Evolutionary conservation across 306 rosid genomes (phyloP).

Genomic region (Crotalaria pallida): DNA sequence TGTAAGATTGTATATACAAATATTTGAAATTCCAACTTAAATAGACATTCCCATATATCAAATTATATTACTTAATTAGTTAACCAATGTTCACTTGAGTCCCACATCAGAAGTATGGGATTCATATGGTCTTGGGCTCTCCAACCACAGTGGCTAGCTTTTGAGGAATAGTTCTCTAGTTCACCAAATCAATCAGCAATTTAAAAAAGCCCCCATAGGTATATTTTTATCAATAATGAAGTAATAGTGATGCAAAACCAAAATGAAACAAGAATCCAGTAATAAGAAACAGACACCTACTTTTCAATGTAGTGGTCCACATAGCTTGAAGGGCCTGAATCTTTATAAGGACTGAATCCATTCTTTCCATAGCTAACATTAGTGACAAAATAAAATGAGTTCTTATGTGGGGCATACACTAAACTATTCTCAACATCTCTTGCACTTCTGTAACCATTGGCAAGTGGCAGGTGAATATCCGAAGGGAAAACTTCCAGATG

Average conservation of each 20-base stretch:
- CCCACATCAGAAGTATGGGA: no score
- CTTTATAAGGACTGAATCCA: constrained; percentile 51
- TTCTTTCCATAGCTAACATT: constrained; percentile 35
- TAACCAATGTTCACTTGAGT: not conserved
- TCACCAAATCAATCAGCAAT: not conserved
- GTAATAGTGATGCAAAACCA: constrained; percentile 15
- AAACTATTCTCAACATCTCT: constrained; percentile 67
- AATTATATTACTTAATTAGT: not conserved
- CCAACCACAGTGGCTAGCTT: not conserved
- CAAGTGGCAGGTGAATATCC: constrained; percentile 49
- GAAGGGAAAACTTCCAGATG: constrained; percentile 15
- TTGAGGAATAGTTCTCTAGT: not conserved
- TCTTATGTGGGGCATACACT: constrained; percentile 61
- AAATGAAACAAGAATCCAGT: constrained; percentile 10
- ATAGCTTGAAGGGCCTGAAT: constrained; percentile 40
- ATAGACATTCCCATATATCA: not conserved
- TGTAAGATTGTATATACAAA: not conserved
- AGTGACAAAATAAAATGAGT: constrained; percentile 53
- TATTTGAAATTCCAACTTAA: constrained; percentile 9
- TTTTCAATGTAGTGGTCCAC: constrained; percentile 38
- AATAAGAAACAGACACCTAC: constrained; percentile 41
- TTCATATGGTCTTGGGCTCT: not conserved
- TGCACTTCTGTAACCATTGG: constrained; percentile 51
- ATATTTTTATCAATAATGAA: constrained; percentile 3
- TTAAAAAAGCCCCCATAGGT: not conserved